Conservation (phyloP, 1,139 yeast genomes). For the Ogataea hybrid region DNA sequence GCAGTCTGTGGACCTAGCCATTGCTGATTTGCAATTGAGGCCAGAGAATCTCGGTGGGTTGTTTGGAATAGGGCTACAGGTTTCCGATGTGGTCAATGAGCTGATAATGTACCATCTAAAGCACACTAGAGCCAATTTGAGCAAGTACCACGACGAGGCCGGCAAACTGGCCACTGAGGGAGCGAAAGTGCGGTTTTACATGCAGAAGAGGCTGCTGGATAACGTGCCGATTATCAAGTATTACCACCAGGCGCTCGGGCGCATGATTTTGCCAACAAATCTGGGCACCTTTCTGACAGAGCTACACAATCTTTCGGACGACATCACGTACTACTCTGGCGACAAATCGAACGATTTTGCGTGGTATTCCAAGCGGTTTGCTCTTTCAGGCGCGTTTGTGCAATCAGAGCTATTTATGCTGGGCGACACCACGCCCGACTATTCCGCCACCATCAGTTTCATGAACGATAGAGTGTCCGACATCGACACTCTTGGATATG, state of each 20-base stretch:
- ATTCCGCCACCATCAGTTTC: conserved; percentile 57
- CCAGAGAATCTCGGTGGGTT: conserved; percentile 65
- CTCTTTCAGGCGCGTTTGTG: conserved; percentile 68
- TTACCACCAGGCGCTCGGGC: conserved; percentile 49
- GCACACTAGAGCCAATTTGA: conserved; percentile 49
- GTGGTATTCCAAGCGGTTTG: conserved; percentile 88
- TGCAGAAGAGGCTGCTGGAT: conserved; percentile 59
- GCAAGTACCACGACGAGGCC: conserved; percentile 31
- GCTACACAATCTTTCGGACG: conserved; percentile 76
- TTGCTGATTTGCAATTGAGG: conserved; percentile 55
- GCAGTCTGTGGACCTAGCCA: conserved; percentile 58
- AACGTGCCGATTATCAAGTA: conserved; percentile 54
- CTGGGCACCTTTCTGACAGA: conserved; percentile 54
- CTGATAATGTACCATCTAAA: conserved; percentile 66
- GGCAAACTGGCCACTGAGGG: conserved; percentile 30
- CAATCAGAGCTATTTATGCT: conserved; percentile 78
- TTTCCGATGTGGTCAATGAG: conserved; percentile 42
- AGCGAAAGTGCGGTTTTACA: conserved; percentile 43
- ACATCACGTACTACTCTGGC: conserved; percentile 75
- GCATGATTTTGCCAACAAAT: conserved; percentile 55
- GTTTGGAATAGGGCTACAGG: conserved; percentile 44
- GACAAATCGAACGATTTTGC: conserved; percentile 82
- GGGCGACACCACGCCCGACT: conserved; percentile 63
- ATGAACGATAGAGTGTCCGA: conserved; percentile 60
- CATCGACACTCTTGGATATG: conserved; percentile 53